These are phyloP conservation scores for Rhazya stricta DNA, from an alignment of 257 asterid genomes.

Conservation along the genomic window DNA sequence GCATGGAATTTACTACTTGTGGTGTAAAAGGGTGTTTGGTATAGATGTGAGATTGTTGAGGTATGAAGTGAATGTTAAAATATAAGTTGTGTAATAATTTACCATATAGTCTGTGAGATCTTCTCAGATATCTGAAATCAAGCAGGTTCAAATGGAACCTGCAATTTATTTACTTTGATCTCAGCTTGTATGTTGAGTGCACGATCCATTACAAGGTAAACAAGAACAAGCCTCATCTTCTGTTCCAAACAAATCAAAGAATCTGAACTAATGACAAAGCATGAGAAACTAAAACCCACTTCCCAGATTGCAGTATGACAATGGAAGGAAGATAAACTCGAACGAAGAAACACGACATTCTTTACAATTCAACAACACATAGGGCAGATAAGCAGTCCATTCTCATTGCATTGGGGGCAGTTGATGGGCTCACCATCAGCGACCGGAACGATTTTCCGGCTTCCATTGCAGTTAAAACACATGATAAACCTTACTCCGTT, in stretches of 20 bases:
- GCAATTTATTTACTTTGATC: background rate
- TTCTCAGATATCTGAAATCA: no score
- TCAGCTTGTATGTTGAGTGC: background rate
- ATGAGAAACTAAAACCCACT: background rate
- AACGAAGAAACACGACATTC: background rate
- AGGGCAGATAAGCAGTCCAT: slow-evolving; percentile 59
- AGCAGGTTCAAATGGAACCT: background rate
- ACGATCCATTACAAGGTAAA: background rate
- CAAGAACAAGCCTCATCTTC: background rate
- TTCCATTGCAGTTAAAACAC: slow-evolving; percentile 81
- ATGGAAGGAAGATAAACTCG: slow-evolving; percentile 1
- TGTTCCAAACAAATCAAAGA: slow-evolving; percentile 10
- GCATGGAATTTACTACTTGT: no score
- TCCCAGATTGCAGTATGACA: slow-evolving; percentile 7
- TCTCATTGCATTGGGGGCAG: slow-evolving; percentile 50
- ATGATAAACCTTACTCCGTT: slow-evolving; percentile 69
- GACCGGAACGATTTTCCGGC: slow-evolving; percentile 51
- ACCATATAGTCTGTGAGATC: no score
- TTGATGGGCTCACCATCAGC: slow-evolving; percentile 32
- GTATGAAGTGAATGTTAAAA: no score
- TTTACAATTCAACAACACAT: slow-evolving; percentile 49
- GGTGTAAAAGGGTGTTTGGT: no score
- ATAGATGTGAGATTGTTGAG: no score
- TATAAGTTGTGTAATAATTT: no score
- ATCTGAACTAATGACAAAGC: background rate